phyloP scores from a whole-genome alignment of 345 rosid species.

The Aquilaria sinensis region DNA sequence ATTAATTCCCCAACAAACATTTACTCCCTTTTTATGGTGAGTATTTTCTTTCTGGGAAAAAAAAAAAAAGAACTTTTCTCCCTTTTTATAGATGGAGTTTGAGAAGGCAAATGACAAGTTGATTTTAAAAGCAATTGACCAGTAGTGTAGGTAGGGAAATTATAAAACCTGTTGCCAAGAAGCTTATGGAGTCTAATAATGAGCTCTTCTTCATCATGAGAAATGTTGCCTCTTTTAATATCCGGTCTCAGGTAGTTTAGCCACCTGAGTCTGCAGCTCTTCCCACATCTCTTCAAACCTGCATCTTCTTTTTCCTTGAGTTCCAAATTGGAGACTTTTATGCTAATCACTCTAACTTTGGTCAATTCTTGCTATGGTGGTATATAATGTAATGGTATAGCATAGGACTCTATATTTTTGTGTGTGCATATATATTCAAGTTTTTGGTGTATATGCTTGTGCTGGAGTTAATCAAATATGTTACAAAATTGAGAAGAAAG shows the following conservation, averaged over 20 bases:
- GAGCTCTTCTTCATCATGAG: constrained; percentile 50
- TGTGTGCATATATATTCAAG: too few relatives aligned
- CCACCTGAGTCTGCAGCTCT: constrained; percentile 65
- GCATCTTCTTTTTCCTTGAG: not conserved
- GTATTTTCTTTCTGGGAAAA: too few relatives aligned
- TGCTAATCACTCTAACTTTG: too few relatives aligned
- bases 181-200: constrained; percentile 7
- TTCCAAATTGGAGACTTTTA: not conserved
- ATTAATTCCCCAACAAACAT: not conserved
- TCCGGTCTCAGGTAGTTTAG: constrained; percentile 52
- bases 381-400: too few relatives aligned
- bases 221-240: constrained; percentile 52
- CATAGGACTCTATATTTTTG: too few relatives aligned
- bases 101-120: too few relatives aligned
- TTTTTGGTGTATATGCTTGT: too few relatives aligned
- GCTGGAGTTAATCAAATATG: too few relatives aligned
- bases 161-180: constrained; percentile 52
- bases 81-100: too few relatives aligned
- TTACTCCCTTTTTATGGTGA: not conserved
- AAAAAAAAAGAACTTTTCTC: too few relatives aligned
- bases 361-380: too few relatives aligned
- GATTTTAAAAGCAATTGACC: too few relatives aligned
- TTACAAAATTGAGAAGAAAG: not conserved
- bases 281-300: constrained; percentile 58
- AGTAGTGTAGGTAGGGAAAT: not conserved